Evolutionary conservation across 1,284 basidiomycete genomes (phyloP).

Genomic region (Macrocystidia cucumis): DNA sequence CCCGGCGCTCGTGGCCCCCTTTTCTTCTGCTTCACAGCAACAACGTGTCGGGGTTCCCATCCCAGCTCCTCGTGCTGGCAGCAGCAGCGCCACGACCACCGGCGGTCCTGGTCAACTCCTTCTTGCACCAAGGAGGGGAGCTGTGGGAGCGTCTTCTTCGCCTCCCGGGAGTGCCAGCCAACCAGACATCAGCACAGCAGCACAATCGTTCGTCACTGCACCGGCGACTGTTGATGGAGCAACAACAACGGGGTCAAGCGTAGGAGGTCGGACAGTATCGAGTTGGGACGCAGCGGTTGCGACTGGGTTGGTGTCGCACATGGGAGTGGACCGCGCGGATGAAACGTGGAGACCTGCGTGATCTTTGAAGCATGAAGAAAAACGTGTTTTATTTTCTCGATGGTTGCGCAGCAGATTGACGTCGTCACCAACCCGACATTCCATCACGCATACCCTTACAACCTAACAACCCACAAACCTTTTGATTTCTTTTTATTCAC

Average conservation of each 20-base stretch:
- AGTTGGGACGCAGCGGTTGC: too few species aligned
- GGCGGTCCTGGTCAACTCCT: constrained; percentile 7
- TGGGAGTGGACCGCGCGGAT: constrained; percentile 29
- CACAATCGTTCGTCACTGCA: constrained; percentile 58
- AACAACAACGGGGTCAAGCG: constrained; percentile 35
- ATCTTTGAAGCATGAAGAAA: too few species aligned
- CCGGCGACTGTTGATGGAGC: constrained; percentile 49
- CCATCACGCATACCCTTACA: too few species aligned
- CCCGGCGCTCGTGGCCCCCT: constrained; percentile 9
- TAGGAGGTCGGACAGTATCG: constrained; percentile 20
- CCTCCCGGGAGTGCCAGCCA: constrained; percentile 26
- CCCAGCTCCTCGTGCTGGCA: constrained; percentile 4
- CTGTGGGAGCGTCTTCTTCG: constrained; percentile 10
- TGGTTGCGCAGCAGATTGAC: too few species aligned
- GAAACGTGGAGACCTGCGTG: constrained; percentile 23
- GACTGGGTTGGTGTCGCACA: constrained; percentile 28
- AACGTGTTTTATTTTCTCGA: too few species aligned
- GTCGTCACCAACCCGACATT: too few species aligned
- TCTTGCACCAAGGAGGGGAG: constrained; percentile 10
- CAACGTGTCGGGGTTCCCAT: constrained; percentile 5
- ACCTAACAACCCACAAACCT: too few species aligned
- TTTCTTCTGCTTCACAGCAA: too few species aligned
- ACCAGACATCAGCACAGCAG: constrained; percentile 59
- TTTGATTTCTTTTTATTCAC: too few species aligned
- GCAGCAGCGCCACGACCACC: constrained; percentile 8